These are phyloP conservation scores for Tolypocladium album DNA, from an alignment of 2,329 filamentous ascomycete genomes.

Conservation along the genomic window DNA sequence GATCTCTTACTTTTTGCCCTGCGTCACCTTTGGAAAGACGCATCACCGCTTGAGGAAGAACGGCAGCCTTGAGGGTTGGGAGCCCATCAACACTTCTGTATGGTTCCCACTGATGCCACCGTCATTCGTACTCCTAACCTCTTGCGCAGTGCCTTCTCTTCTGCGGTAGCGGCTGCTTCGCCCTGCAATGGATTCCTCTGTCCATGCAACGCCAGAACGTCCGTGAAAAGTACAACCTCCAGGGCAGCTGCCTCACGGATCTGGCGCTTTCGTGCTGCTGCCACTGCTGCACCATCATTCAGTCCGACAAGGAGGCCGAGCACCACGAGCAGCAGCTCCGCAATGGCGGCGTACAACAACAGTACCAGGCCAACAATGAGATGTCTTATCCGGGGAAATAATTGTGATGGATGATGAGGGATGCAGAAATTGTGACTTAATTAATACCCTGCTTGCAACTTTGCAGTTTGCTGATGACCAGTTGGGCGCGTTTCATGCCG, in stretches of 20 bases:
- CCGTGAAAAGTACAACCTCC: constrained; percentile 32
- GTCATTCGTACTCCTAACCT: not conserved
- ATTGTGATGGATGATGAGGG: not conserved
- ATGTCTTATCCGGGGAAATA: constrained; percentile 7
- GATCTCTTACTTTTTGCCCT: constrained; percentile 34
- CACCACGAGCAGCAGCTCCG: constrained; percentile 19
- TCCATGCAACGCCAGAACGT: constrained; percentile 34
- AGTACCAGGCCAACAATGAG: constrained; percentile 9
- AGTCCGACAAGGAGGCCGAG: constrained; percentile 36
- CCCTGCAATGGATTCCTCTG: constrained; percentile 30
- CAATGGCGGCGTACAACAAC: constrained; percentile 5
- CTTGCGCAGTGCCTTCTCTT: constrained; percentile 28
- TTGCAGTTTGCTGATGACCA: not conserved
- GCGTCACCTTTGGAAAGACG: constrained; percentile 37
- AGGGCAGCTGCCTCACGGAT: constrained; percentile 31
- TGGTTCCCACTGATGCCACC: constrained; percentile 6
- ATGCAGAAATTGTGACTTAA: not conserved
- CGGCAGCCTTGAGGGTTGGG: constrained; percentile 28
- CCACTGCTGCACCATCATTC: constrained; percentile 30
- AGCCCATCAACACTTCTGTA: constrained; percentile 36
- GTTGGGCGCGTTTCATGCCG: not conserved
- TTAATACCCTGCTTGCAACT: not conserved
- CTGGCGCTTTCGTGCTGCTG: constrained; percentile 33
- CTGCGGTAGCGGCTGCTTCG: constrained; percentile 27
- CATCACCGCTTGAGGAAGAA: constrained; percentile 32